Base-by-base conservation (phyloP, 2,329 filamentous ascomycete species). In the Fusarium devonianum region DNA sequence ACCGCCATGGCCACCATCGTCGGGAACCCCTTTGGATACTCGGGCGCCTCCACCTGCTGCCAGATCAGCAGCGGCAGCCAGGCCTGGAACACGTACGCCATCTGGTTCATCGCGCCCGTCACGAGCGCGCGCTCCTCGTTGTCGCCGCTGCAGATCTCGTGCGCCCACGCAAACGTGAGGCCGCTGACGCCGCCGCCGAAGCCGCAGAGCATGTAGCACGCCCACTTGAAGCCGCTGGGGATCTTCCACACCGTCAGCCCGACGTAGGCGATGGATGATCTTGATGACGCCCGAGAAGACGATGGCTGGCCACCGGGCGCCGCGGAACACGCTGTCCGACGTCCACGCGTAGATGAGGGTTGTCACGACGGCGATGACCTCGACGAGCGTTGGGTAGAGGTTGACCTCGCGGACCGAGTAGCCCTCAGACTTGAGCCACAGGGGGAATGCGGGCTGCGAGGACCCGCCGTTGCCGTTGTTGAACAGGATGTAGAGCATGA, bases 31-130 rank as follows among this genome's bases (percentile, higher is more conserved):
- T 84, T 87, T 0, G 70, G 73, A 46, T 88, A 88, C 29, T 71
- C 56, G 0, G 85, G 85, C 0, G 80, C 82, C 51, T 87, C 83
- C 0, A 85, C 75, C 66, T 87, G 82, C 69, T 84, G 81, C 85
- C 85, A 89, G 2, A 87, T 78, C 7, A 88, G 64, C 16, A 87
- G 74, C 5, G 87, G 87, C 29, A 90, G 66, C 87, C 87, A 90
- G 0, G 85, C 84, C 63, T 89, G 85, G 34, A 90, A 71, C 1
- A 88, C 84, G 49, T 89, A 88, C 0, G 85, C 85, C 72, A 89
- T 80, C 64, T 86, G 80, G 48, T 89, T 89, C 84, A 89, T 89
- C n/a, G 77, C 72, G 0, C 77, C 86, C 0, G 86, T 79, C 0
- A 89, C 84, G 3, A 90, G 71, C 0, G 86, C 85, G 8, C 85